Conservation (phyloP, 2,329 filamentous ascomycete genomes). For the Trichoderma arundinaceum region DNA sequence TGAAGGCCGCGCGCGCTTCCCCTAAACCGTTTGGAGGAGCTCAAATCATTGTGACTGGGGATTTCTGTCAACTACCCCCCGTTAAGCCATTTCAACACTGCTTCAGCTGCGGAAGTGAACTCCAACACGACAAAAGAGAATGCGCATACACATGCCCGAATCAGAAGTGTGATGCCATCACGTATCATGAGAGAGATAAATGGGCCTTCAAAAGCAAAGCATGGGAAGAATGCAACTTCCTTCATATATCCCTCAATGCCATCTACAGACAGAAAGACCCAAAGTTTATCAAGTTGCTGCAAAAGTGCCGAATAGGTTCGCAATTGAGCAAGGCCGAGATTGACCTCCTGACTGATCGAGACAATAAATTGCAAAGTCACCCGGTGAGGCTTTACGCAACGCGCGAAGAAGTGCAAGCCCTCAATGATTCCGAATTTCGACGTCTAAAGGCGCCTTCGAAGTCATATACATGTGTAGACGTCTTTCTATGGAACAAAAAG, state of each 20-base stretch:
- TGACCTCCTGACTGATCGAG: not conserved
- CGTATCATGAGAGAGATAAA: no score
- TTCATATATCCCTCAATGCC: constrained; percentile 56
- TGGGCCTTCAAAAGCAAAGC: constrained; percentile 64
- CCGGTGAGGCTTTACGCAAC: no score
- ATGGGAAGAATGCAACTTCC: constrained; percentile 62
- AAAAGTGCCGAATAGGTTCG: not conserved
- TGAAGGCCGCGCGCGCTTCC: constrained; percentile 42
- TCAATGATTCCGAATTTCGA: no score
- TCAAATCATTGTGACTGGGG: constrained; percentile 44
- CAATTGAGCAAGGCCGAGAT: not conserved
- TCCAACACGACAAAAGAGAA: not conserved
- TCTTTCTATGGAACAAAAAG: constrained; percentile 8
- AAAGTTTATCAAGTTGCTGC: not conserved
- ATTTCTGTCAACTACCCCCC: constrained; percentile 66
- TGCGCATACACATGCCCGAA: constrained; percentile 33
- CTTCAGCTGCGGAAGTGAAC: constrained; percentile 33
- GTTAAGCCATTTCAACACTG: constrained; percentile 58
- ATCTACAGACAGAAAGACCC: constrained; percentile 60
- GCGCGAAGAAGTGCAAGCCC: no score
- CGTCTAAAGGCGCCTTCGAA: no score
- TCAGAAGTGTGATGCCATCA: no score
- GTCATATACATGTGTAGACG: constrained; percentile 8
- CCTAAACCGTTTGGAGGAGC: constrained; percentile 40
- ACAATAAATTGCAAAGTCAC: not conserved